Percentiles rank a stretch among this genome's conserved stretches.
Evolutionary conservation across 225 moss, liverwort and hornwort genomes (phyloP).

Genomic region (Bryum argenteum): DNA sequence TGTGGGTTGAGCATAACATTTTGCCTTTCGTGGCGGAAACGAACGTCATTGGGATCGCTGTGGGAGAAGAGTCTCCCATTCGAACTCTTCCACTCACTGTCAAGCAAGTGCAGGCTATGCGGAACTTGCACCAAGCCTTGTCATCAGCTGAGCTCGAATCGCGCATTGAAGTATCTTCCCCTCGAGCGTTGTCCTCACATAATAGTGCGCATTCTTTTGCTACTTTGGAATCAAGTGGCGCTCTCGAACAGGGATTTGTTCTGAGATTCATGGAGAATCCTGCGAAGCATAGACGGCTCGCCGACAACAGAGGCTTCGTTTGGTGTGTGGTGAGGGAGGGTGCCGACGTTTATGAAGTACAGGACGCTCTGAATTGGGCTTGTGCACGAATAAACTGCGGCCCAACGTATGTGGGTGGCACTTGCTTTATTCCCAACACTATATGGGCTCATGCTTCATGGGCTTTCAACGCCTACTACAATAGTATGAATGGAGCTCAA

Average conservation of each 20-base stretch:
- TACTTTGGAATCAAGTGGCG: slow-evolving; percentile 24
- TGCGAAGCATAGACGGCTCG: slow-evolving; percentile 44
- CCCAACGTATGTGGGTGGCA: slow-evolving; percentile 34
- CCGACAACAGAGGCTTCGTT: slow-evolving; percentile 47
- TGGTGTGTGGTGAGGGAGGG: slow-evolving; percentile 47
- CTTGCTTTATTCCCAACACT: slow-evolving; percentile 42
- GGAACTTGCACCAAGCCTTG: slow-evolving; percentile 46
- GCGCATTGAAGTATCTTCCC: slow-evolving; percentile 43
- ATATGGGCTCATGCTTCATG: slow-evolving; percentile 62
- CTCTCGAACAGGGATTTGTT: slow-evolving; percentile 25
- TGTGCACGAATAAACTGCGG: slow-evolving; percentile 43
- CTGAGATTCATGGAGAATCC: slow-evolving; percentile 19
- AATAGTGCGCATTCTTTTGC: slow-evolving; percentile 29
- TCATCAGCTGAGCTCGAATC: slow-evolving; percentile 31
- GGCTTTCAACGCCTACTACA: slow-evolving; percentile 60
- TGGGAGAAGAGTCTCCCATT: slow-evolving; percentile 40
- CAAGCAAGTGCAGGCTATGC: slow-evolving; percentile 49
- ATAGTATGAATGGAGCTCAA: slow-evolving; percentile 48
- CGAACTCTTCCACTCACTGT: slow-evolving; percentile 19
- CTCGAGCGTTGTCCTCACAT: slow-evolving; percentile 34
- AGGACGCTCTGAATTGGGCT: slow-evolving; percentile 55
- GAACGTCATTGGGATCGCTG: slow-evolving; percentile 40
- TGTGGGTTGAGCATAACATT: slow-evolving; percentile 49
- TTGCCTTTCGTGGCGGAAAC: slow-evolving; percentile 40
- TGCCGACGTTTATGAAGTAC: slow-evolving; percentile 46